Conservation (phyloP, 1,139 yeast genomes). For the Petasospora rhodanensis region DNA sequence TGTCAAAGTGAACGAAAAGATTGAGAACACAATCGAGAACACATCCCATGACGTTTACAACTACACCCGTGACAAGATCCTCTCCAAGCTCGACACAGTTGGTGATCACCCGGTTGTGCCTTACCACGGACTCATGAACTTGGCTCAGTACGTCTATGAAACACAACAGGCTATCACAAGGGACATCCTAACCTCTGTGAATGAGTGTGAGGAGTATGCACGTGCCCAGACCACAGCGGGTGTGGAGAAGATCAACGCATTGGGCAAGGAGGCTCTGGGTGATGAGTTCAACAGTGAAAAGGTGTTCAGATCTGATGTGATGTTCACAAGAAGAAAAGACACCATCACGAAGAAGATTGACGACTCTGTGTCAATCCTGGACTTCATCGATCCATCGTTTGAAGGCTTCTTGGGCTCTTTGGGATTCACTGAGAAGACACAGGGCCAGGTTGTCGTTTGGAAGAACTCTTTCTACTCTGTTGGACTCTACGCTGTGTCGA, state of each 20-base stretch:
- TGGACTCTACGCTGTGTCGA: conserved; percentile 29
- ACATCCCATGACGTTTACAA: conserved; percentile 58
- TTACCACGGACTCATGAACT: conserved; percentile 59
- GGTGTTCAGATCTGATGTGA: conserved; percentile 68
- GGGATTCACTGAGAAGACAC: conserved; percentile 21
- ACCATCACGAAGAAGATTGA: conserved; percentile 53
- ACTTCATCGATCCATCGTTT: conserved; percentile 72
- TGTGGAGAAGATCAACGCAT: conserved; percentile 57
- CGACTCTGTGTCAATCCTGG: conserved; percentile 56
- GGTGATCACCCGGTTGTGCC: conserved; percentile 55
- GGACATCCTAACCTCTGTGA: conserved; percentile 60
- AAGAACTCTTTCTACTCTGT: conserved; percentile 31
- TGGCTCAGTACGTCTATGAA: conserved; percentile 64
- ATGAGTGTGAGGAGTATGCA: conserved; percentile 63
- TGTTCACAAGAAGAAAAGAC: conserved; percentile 80
- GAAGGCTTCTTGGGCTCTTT: conserved; percentile 43
- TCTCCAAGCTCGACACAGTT: conserved; percentile 48
- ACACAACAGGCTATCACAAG: conserved; percentile 69
- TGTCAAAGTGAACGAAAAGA: conserved; percentile 49
- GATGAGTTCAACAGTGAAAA: conserved; percentile 55
- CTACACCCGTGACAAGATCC: conserved; percentile 51
- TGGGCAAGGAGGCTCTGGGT: conserved; percentile 58
- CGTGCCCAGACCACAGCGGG: conserved; percentile 51
- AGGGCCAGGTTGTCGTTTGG: conserved; percentile 25
- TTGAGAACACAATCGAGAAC: conserved; percentile 60